phyloP scores from a whole-genome alignment of 805 yeast species.

The Henningerozyma blattae region DNA sequence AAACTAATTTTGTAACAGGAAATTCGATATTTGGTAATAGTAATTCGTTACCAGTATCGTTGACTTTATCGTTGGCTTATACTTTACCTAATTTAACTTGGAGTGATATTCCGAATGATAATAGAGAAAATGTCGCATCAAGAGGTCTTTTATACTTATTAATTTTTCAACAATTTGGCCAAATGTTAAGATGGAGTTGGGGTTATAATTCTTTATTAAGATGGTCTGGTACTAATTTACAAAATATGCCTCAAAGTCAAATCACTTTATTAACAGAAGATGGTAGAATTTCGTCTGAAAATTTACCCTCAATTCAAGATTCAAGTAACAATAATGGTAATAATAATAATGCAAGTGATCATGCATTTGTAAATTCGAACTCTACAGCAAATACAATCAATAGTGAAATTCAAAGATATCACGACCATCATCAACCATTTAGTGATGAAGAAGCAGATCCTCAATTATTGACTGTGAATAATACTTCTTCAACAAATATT shows the following conservation, averaged over 20 bases:
- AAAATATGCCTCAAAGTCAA: constrained; percentile 22
- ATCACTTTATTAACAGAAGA: background rate
- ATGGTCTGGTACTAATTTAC: constrained; percentile 26
- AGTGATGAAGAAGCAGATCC: too few relatives aligned
- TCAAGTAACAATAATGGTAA: too few relatives aligned
- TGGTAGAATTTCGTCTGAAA: background rate
- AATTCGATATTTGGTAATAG: constrained; percentile 97
- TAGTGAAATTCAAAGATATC: too few relatives aligned
- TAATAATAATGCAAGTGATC: background rate
- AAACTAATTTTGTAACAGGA: constrained; percentile 84
- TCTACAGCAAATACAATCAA: too few relatives aligned
- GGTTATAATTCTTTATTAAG: constrained; percentile 62
- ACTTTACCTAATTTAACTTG: constrained; percentile 65
- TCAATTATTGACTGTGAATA: too few relatives aligned
- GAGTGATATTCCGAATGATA: constrained; percentile 59
- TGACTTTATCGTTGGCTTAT: constrained; percentile 66
- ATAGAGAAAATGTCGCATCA: constrained; percentile 60
- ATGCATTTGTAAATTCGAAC: background rate
- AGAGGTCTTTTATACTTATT: constrained; percentile 65
- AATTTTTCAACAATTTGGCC: constrained; percentile 75
- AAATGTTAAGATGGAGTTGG: constrained; percentile 78
- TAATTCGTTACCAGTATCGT: constrained; percentile 85
- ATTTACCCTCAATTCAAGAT: background rate
- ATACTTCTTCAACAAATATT: too few relatives aligned
- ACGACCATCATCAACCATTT: background rate